These are phyloP conservation scores for Amoeboaphelidium protococcarum DNA, from an alignment of 371 early-diverging fungal genomes.

Conservation along the genomic window DNA sequence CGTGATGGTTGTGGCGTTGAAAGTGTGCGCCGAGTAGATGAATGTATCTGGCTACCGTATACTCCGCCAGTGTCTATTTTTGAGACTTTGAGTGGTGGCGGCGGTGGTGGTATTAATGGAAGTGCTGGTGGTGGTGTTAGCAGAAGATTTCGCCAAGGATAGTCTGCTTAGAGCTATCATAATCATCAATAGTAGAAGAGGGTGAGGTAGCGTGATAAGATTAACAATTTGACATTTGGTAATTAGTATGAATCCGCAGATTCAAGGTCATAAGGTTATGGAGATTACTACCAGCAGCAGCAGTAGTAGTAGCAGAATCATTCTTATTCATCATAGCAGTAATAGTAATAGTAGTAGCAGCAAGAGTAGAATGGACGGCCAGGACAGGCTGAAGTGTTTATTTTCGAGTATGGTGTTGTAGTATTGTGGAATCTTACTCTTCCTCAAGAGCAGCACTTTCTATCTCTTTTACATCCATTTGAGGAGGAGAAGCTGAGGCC, in stretches of 20 bases:
- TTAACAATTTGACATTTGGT: too few relatives aligned
- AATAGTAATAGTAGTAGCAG: neutral
- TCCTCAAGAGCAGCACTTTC: constrained; percentile 1
- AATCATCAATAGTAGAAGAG: too few relatives aligned
- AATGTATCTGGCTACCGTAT: neutral
- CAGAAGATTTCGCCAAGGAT: constrained; percentile 17
- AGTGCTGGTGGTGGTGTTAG: constrained; percentile 23
- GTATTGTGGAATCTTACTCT: constrained; percentile 1
- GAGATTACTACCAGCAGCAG: neutral
- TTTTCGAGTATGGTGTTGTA: constrained; percentile 2
- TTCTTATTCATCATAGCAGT: neutral
- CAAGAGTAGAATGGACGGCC: neutral
- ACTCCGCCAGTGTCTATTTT: constrained; percentile 2
- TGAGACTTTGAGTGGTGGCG: neutral
- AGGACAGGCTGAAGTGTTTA: neutral
- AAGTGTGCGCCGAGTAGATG: constrained; percentile 1
- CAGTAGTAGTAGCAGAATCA: neutral
- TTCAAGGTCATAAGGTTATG: neutral
- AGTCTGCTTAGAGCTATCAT: too few relatives aligned
- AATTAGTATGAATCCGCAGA: neutral
- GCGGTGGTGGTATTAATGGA: constrained; percentile 8
- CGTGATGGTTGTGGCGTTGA: constrained; percentile 6
- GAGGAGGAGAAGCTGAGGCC: neutral
- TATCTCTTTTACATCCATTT: neutral
- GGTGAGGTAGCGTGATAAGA: too few relatives aligned